phyloP scores from a whole-genome alignment of 208 protist species.

The Angomonas ambiguus region DNA sequence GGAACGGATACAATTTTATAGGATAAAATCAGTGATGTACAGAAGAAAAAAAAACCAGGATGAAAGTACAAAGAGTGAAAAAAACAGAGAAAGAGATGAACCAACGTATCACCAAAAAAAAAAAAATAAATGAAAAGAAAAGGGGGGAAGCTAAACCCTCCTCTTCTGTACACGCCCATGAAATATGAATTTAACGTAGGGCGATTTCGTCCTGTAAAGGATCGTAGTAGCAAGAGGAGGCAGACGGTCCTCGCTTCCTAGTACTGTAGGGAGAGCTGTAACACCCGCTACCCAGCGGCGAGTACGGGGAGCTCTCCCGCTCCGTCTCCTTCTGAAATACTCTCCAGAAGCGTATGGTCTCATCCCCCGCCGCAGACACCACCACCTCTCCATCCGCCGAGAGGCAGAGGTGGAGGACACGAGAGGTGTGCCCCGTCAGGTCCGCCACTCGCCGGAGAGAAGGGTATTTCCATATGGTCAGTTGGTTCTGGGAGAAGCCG shows the following conservation, averaged over 20 bases:
- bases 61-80: conserved; percentile 1
- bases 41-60: conserved; percentile 5
- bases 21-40: conserved; percentile 7
- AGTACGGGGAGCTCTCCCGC: conserved; percentile 17
- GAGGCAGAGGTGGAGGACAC: conserved; percentile 97
- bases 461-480: conserved; percentile 99
- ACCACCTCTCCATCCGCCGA: conserved; percentile 96
- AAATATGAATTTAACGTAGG: conserved; percentile 1
- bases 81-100: conserved; percentile 16
- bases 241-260: background rate
- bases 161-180: too few species aligned
- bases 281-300: conserved; percentile 1
- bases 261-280: background rate
- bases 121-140: conserved; percentile 8
- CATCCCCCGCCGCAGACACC: conserved; percentile 97
- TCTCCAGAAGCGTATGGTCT: conserved; percentile 96
- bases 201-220: background rate
- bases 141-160: too few species aligned
- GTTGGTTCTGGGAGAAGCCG: conserved; percentile 98
- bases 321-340: conserved; percentile 59
- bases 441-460: conserved; percentile 95
- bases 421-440: conserved; percentile 96
- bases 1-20: conserved; percentile 2
- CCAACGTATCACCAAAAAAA: background rate
- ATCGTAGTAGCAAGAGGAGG: conserved; percentile 2